Percentiles rank a stretch among this genome's conserved stretches.
These are phyloP conservation scores for Saturnispora mendoncae DNA, from an alignment of 805 yeast genomes.

Conservation along the genomic window DNA sequence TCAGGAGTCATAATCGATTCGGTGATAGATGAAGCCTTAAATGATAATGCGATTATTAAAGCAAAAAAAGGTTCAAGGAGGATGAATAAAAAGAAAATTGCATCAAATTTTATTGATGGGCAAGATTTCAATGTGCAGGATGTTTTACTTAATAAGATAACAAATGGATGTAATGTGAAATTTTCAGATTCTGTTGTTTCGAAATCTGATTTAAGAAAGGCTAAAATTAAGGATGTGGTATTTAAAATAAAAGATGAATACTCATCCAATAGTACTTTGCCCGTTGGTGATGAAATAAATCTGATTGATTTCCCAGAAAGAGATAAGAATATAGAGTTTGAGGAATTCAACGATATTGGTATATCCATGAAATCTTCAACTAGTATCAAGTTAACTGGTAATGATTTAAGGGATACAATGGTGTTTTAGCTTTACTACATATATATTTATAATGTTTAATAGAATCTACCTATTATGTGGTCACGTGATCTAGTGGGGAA, in stretches of 20 bases:
- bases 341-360: background rate
- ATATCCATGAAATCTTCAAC: background rate
- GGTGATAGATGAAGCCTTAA: slow-evolving; percentile 10
- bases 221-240: background rate
- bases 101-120: background rate
- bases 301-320: slow-evolving; percentile 1
- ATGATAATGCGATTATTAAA: background rate
- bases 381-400: background rate
- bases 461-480: too few relatives aligned
- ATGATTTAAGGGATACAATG: background rate
- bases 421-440: background rate
- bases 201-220: background rate
- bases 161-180: slow-evolving; percentile 2
- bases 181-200: slow-evolving; percentile 1
- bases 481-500: too few relatives aligned
- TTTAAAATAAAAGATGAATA: background rate
- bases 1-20: slow-evolving; percentile 5
- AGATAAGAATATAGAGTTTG: background rate
- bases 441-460: too few relatives aligned
- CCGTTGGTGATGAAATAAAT: background rate
- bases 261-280: background rate
- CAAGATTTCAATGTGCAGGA: slow-evolving; percentile 3
- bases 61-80: background rate
- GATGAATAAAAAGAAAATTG: background rate
- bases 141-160: background rate